Percentiles rank a stretch among this genome's conserved stretches.
Evolutionary conservation across 192 early-diverging fungal species (phyloP).

Genomic region (Geosiphon pyriformis): DNA sequence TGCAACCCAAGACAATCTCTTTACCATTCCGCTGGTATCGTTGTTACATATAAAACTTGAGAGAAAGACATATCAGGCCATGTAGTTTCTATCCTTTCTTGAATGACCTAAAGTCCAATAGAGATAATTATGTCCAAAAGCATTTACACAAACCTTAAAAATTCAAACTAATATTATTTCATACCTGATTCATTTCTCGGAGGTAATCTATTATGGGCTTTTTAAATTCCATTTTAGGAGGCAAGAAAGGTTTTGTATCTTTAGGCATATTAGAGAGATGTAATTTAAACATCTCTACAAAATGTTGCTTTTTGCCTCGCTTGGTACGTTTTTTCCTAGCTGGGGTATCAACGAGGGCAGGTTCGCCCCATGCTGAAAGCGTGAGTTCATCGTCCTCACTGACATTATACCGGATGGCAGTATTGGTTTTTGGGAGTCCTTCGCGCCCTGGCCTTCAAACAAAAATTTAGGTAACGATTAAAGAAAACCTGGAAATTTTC

Average conservation of each 20-base stretch:
- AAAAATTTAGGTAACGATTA: neutral
- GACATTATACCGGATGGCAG: neutral
- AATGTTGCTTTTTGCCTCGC: neutral
- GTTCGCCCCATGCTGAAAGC: neutral
- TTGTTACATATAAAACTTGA: neutral
- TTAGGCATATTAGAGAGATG: neutral
- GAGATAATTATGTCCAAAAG: neutral
- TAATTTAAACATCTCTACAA: conserved; percentile 3
- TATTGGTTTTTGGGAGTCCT: neutral
- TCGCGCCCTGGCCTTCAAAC: neutral
- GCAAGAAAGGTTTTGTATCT: neutral
- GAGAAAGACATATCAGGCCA: neutral
- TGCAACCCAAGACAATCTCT: too few relatives aligned
- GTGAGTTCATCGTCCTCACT: neutral
- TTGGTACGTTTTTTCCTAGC: neutral
- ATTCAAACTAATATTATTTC: neutral
- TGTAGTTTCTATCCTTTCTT: neutral
- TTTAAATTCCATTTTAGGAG: neutral
- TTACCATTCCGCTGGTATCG: neutral
- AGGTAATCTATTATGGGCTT: neutral
- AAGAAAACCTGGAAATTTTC: neutral
- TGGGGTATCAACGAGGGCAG: neutral
- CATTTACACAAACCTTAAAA: neutral
- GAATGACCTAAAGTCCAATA: neutral
- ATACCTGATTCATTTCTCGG: neutral